These are phyloP conservation scores for Erigeron philadelphicus DNA, from an alignment of 140 eudicot species.

Conservation along the genomic window DNA sequence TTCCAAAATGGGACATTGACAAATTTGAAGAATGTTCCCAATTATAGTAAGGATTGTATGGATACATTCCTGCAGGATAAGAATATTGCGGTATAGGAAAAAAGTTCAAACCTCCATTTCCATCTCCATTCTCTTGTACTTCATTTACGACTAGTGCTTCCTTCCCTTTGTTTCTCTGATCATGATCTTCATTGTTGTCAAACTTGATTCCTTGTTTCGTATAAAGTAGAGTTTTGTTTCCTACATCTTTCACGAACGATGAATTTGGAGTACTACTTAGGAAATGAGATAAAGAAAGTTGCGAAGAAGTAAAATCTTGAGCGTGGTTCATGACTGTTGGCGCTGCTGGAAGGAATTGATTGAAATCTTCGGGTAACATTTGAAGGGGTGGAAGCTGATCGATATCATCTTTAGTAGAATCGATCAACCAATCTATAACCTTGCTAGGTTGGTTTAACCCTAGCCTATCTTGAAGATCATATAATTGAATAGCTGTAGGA, in stretches of 20 bases:
- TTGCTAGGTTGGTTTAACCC: conserved; percentile 89
- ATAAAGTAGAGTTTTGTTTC: conserved; percentile 30
- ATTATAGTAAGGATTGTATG: conserved; percentile 45
- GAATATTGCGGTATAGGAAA: conserved; percentile 55
- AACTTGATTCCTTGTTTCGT: conserved; percentile 39
- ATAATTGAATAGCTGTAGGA: conserved; percentile 79
- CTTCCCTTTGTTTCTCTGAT: conserved; percentile 39
- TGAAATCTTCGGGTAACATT: conserved; percentile 44
- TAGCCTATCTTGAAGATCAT: conserved; percentile 80
- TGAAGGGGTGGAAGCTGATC: conserved; percentile 91
- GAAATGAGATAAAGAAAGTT: conserved; percentile 40
- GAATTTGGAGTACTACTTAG: conserved; percentile 29
- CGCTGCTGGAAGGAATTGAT: conserved; percentile 35
- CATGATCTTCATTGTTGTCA: conserved; percentile 31
- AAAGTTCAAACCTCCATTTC: conserved; percentile 57
- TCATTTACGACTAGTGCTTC: conserved; percentile 34
- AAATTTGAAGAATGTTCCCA: conserved; percentile 65
- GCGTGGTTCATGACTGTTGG: conserved; percentile 29
- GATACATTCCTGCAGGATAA: conserved; percentile 39
- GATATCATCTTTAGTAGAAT: conserved; percentile 73
- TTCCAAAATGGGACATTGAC: conserved; percentile 68
- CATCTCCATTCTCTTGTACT: conserved; percentile 32
- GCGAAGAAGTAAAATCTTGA: conserved; percentile 40
- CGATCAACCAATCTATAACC: conserved; percentile 89
- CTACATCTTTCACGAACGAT: conserved; percentile 42